Base-by-base conservation (phyloP, 2,329 filamentous ascomycete species). In the Diaporthe citri region DNA sequence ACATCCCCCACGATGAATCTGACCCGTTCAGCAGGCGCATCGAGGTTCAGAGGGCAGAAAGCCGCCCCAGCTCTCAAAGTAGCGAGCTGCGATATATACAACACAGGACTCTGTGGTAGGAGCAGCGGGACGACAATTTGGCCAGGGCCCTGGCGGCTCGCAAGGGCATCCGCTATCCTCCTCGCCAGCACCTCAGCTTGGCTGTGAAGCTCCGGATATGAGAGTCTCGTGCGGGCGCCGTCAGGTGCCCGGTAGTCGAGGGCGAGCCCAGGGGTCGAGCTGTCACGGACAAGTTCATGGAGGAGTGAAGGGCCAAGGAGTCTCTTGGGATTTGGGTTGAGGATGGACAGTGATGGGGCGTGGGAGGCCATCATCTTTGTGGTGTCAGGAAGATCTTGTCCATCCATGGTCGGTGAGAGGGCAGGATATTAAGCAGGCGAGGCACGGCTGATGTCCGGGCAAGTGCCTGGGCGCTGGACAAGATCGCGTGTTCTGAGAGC, bases 1-100 rank as follows among this genome's bases (percentile, higher is more conserved):
- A 97, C 90, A 86, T 98, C 95, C n/a, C 90, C 82, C 22, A 96
- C 83, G 67, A 98, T 96, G 81, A 97, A 98, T 69, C 88, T 90
- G 57, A 97, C 88, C 66, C 96, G 89, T 71, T 97, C 95, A 5
- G 87, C 82, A 0, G 96, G 96, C 0, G 93, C 90, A 82, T 97
- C 95, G 66, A 94, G 87, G 76, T 93, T 93, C 73, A 98, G 85
- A 0, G 96, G 95, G 78, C 95, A 98, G 79, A 98, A 98, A 0
- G 95, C 95, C 48, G 90, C 94, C 9, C 96, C 96, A 17, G 92
- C 92, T 82, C 96, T 95, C 62, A 98, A 86, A 71, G 96, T 90
- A 4, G 93, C 95, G 59, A 98, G 83, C 76, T 94, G 89, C 1
- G 94, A 88, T 74, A 97, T 88, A 82, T 98, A 98, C 34, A 98